phyloP scores from a whole-genome alignment of 495 filamentous ascomycete genomes.

The Endocarpon pusillum region DNA sequence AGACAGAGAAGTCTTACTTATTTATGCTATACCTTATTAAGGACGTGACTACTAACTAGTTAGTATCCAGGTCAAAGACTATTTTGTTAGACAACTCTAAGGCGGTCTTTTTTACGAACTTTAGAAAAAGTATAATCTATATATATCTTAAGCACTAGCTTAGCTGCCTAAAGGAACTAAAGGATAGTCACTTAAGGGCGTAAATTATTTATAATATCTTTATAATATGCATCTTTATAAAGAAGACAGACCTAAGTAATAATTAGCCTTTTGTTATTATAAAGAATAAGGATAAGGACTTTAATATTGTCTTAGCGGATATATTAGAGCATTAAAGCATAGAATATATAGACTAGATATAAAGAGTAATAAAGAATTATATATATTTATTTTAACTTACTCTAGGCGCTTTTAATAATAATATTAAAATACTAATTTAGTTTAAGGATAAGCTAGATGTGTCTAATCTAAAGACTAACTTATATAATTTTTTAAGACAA shows the following conservation, averaged over 20 bases:
- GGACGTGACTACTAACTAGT: too few species aligned
- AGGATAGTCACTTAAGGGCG: too few species aligned
- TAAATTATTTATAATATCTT: too few species aligned
- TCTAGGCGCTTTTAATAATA: conserved; percentile 3
- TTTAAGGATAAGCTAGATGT: conserved; percentile 2
- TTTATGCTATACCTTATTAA: too few species aligned
- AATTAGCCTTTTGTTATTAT: background rate
- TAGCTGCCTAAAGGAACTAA: too few species aligned
- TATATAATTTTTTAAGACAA: conserved; percentile 4
- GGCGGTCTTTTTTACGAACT: too few species aligned
- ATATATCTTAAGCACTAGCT: too few species aligned
- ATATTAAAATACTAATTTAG: conserved; percentile 2
- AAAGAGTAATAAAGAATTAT: conserved; percentile 1
- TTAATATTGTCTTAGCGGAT: background rate
- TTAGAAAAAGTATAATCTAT: too few species aligned
- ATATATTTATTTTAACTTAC: conserved; percentile 4
- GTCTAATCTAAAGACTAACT: conserved; percentile 1
- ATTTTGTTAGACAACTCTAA: too few species aligned
- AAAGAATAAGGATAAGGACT: conserved; percentile 3
- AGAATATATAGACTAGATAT: background rate
- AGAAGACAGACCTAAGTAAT: background rate
- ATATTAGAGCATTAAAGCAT: conserved; percentile 1
- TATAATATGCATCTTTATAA: conserved; percentile 3
- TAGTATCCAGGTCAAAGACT: too few species aligned
- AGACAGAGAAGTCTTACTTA: too few species aligned